These are phyloP conservation scores for Globisporangium iwayamae DNA, from an alignment of 352 stramenopile species.

Conservation along the genomic window DNA sequence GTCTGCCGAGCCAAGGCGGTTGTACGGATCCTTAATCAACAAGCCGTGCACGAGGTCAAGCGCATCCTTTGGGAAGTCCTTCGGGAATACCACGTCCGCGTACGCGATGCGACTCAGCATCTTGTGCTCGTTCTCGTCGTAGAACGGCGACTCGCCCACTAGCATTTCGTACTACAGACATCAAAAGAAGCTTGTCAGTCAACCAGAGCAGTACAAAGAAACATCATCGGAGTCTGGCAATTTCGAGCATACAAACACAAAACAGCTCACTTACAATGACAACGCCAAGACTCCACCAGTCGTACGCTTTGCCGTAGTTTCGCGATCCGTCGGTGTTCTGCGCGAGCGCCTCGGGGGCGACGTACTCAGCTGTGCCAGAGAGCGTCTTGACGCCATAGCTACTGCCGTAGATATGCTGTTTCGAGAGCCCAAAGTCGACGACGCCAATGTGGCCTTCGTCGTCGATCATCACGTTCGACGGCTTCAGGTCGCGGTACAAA, in stretches of 20 bases:
- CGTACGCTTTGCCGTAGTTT: constrained; percentile 87
- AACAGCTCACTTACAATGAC: constrained; percentile 65
- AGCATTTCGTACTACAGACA: constrained; percentile 81
- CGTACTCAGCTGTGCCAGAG: constrained; percentile 84
- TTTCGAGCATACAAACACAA: neutral
- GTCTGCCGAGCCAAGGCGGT: constrained; percentile 60
- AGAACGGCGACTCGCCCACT: constrained; percentile 82
- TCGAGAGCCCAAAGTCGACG: constrained; percentile 86
- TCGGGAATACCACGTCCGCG: constrained; percentile 68
- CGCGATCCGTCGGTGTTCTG: constrained; percentile 76
- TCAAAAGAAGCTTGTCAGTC: neutral
- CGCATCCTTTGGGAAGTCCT: constrained; percentile 71
- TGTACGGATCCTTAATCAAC: constrained; percentile 67
- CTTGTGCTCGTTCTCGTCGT: constrained; percentile 87
- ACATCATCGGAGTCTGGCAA: neutral
- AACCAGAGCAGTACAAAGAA: neutral
- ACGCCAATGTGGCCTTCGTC: constrained; percentile 85
- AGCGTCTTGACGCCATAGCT: constrained; percentile 85
- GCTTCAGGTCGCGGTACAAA: constrained; percentile 27
- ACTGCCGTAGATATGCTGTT: constrained; percentile 87
- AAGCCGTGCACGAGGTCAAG: constrained; percentile 73
- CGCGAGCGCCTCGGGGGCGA: constrained; percentile 77
- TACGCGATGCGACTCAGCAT: constrained; percentile 86
- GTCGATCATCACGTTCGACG: constrained; percentile 88
- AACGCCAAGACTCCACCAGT: constrained; percentile 88